Base-by-base conservation (phyloP, 495 filamentous ascomycete genomes). In the Cladorrhinum samala region DNA sequence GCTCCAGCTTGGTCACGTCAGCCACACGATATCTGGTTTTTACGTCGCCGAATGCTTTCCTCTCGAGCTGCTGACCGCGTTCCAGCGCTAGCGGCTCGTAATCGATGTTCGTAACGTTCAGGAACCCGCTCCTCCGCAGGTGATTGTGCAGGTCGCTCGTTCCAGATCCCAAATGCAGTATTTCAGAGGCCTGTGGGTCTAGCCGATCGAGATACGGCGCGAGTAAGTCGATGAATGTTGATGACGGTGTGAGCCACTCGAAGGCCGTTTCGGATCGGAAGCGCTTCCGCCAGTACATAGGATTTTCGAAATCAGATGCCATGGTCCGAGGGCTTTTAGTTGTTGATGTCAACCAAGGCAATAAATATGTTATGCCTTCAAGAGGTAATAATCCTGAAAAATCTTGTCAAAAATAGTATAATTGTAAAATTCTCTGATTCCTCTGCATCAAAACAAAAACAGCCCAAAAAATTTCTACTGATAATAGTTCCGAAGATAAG, bases 81-180 rank as follows among this genome's bases (percentile, higher is more conserved):
- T 68, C 67, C 3, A 69, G 55, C 13, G 72, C 71, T 14, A 72
- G 50, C 1, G 69, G 69, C 44, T 73, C 71, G 55, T 68, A 75
- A 58, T 75, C 72, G 43, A 68, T 53, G 41, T 75, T 73, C 2
- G 67, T 71, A 39, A 75, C 59, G 54, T 72, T 57, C 2, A 37
- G 6, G 39, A 67, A 69, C 3, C 67, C 67, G 9, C 38, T 44
- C 4, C 19, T 25, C 3, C 70, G 66, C 7, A 75, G 56, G 43
- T 60, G 60, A 38, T 57, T 65, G 17, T 74, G 71, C 25, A 75
- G 40, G 37, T 75, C 70, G 53, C 71, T 74, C 0, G 71, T 75
- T 16, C 72, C 72, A 7, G 58, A 65, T 30, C 72, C 72, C 3
- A 74, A 24, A 19, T 75, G 67, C 2, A 75, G 63, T 27, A 75